Percentiles rank a stretch among this genome's conserved stretches.
phyloP scores from a whole-genome alignment of 768 basidiomycete genomes.

The Paxillus ammoniavirescens region DNA sequence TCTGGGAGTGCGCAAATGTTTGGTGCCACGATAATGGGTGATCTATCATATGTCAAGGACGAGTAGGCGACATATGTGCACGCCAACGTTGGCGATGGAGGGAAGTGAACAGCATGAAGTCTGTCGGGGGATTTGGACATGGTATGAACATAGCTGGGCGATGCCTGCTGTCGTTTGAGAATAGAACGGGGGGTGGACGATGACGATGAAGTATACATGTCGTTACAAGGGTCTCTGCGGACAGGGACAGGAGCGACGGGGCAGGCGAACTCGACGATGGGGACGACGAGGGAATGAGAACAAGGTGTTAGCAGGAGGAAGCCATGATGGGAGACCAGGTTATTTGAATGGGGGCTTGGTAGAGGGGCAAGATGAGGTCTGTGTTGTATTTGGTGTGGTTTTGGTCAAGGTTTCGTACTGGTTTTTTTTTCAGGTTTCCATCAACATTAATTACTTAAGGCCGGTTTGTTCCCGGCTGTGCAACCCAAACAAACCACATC shows the following conservation, averaged over 20 bases:
- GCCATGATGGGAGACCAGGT: conserved; percentile 5
- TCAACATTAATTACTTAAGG: too few species aligned
- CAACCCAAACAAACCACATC: not conserved
- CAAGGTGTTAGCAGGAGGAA: conserved; percentile 12
- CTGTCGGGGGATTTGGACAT: conserved; percentile 21
- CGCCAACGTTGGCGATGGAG: conserved; percentile 37
- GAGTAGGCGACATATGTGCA: conserved; percentile 43
- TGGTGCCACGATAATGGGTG: conserved; percentile 71
- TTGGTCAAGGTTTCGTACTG: conserved; percentile 1
- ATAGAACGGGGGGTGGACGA: conserved; percentile 46
- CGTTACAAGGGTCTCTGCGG: not conserved
- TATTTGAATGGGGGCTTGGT: conserved; percentile 2
- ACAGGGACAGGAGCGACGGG: not conserved
- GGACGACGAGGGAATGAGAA: conserved; percentile 5
- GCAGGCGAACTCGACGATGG: not conserved
- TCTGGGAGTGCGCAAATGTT: conserved; percentile 77
- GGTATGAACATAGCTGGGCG: conserved; percentile 17
- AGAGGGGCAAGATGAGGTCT: conserved; percentile 16
- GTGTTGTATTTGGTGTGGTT: conserved; percentile 10
- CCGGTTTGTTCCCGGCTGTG: conserved; percentile 5
- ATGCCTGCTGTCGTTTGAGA: conserved; percentile 47
- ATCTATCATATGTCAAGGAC: conserved; percentile 65
- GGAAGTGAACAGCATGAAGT: conserved; percentile 49
- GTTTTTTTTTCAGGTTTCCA: not conserved
- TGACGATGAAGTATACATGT: conserved; percentile 9